phyloP scores from a whole-genome alignment of 768 basidiomycete genomes.

The Termitomyces sp. region DNA sequence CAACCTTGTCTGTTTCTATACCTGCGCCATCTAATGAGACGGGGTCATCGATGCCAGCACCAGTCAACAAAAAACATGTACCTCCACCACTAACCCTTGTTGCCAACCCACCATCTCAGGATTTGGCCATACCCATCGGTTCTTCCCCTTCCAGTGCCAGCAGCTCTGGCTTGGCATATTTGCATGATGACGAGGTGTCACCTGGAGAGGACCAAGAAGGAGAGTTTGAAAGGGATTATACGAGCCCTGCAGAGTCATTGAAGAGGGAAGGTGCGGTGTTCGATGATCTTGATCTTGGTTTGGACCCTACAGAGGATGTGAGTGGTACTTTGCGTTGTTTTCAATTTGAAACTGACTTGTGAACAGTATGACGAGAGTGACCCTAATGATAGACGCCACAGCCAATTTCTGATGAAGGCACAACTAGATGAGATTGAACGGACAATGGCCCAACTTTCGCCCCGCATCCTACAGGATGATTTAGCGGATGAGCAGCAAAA shows the following conservation, averaged over 20 bases:
- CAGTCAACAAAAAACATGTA: conserved; percentile 34
- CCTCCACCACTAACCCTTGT: conserved; percentile 59
- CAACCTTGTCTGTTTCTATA: conserved; percentile 28
- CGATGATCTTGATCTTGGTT: conserved; percentile 48
- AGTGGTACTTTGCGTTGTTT: conserved; percentile 16
- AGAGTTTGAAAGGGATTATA: conserved; percentile 34
- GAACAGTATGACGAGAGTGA: conserved; percentile 64
- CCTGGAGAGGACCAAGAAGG: conserved; percentile 34
- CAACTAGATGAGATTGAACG: conserved; percentile 79
- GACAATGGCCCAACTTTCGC: conserved; percentile 67
- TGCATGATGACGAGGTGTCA: conserved; percentile 25
- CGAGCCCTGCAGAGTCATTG: conserved; percentile 34
- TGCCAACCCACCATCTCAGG: conserved; percentile 27
- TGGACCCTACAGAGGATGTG: conserved; percentile 43
- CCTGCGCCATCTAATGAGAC: conserved; percentile 33
- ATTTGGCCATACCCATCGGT: conserved; percentile 30
- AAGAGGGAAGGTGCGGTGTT: conserved; percentile 48
- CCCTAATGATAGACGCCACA: conserved; percentile 69
- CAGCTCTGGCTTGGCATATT: conserved; percentile 44
- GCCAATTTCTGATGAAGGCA: conserved; percentile 71
- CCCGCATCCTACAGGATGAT: conserved; percentile 42
- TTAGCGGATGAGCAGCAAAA: conserved; percentile 33
- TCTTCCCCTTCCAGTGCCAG: conserved; percentile 31
- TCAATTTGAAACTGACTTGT: conserved; percentile 12
- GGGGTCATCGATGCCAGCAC: conserved; percentile 28